Base-by-base conservation (phyloP, 2,329 filamentous ascomycete species). In the Pseudogymnoascus sp. region DNA sequence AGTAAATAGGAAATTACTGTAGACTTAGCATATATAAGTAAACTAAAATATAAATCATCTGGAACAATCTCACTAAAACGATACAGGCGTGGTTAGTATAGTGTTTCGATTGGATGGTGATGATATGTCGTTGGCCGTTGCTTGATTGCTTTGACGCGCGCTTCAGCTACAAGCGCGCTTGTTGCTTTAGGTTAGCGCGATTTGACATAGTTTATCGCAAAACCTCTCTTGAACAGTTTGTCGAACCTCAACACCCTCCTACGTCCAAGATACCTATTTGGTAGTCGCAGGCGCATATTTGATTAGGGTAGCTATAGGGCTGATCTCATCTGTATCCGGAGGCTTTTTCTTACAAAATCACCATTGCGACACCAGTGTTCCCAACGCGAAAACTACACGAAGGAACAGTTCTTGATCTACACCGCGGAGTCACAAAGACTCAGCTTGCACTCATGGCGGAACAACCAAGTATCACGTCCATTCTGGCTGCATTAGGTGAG, bases 401-500 rank as follows among this genome's bases (percentile, higher is more conserved):
- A 31, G 8, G 13, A 33, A 13, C 26, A 56, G 7, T 31, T 31
- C 16, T 33, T 33, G 29, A 56, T 56, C 50, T 56, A 19, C 29
- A 35, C n/a, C 29, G 19, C 29, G 13, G 16, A n/a, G n/a, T 21
- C 50, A 35, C 50, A 56, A 56, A 13, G 50, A 35, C 33, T 29
- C 7, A 56, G 33, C 6, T 35, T 21, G 50, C 50, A 56, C 29
- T 21, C 50, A 80, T 80, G 78, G 77, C 77, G 61, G 76, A 77
- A 65, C 75, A 75, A 68, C 73, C 77, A 14, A 80, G 80, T 69
- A 80, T 82, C 67, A 77, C 76, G 38, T 76, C 79, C 50, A 81
- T 82, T 67, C 73, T 82, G 61, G 80, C 80, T 64, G 80, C 80
- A 59, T 74, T 82, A 62, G 78, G 79, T 80, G 71, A 68, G 69